Evolutionary conservation across 1,284 basidiomycete genomes (phyloP).

Genomic region (Puccinia polysora): DNA sequence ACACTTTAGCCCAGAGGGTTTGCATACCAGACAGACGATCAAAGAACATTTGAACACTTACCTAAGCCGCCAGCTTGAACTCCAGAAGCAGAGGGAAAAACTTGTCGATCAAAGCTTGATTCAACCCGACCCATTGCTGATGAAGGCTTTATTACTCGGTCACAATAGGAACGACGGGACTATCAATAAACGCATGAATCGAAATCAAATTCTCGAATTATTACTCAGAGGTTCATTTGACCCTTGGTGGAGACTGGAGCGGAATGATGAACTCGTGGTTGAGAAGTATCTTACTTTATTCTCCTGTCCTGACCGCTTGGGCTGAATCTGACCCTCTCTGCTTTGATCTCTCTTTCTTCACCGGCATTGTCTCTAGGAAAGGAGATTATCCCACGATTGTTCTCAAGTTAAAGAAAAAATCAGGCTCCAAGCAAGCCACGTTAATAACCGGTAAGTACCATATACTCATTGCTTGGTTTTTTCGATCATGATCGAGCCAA

Average conservation of each 20-base stretch:
- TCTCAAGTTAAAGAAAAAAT: conserved; percentile 16
- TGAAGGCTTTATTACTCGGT: neutral
- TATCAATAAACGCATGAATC: neutral
- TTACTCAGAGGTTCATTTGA: neutral
- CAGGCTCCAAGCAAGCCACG: conserved; percentile 14
- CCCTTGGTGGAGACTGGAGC: conserved; percentile 30
- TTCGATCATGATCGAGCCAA: too few species aligned
- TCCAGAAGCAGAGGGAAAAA: neutral
- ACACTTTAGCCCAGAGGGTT: neutral
- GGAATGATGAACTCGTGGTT: neutral
- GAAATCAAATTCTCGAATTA: neutral
- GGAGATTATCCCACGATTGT: conserved; percentile 2
- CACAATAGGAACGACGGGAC: too few species aligned
- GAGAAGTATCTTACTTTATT: neutral
- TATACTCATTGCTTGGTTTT: too few species aligned
- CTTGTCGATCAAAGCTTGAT: neutral
- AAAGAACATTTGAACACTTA: neutral
- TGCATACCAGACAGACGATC: conserved; percentile 16
- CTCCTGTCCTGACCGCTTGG: neutral
- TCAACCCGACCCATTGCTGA: neutral
- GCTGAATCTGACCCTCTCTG: neutral
- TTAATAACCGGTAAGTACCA: conserved; percentile 7
- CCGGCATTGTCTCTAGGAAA: neutral
- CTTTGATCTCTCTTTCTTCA: neutral
- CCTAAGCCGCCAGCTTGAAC: neutral